These are phyloP conservation scores for Wallacemonas sp. DNA, from an alignment of 208 protist genomes.

Conservation along the genomic window DNA sequence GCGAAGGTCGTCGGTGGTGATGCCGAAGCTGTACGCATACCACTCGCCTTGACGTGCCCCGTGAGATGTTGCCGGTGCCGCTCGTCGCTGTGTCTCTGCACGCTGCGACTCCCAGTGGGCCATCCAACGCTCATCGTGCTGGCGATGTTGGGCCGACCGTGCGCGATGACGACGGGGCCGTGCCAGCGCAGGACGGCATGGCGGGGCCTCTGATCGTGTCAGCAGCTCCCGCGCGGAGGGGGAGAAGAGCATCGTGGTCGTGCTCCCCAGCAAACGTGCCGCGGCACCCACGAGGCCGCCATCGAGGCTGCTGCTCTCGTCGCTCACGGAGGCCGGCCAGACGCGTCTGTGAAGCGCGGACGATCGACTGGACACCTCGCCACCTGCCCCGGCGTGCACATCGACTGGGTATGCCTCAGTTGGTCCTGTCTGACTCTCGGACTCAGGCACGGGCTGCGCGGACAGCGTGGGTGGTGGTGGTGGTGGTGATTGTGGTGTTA, in stretches of 20 bases:
- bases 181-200: no score
- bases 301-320: background rate
- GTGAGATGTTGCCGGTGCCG: background rate
- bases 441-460: no score
- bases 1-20: constrained; percentile 3
- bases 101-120: background rate
- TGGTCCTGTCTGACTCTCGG: no score
- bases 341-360: no score
- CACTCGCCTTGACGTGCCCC: background rate
- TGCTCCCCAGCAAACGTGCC: constrained; percentile 2
- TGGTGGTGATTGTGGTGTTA: no score
- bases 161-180: no score
- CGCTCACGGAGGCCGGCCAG: background rate
- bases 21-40: constrained; percentile 5
- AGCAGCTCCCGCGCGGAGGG: background rate
- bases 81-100: background rate
- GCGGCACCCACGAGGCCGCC: constrained; percentile 6
- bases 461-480: no score
- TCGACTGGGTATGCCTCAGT: no score
- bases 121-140: background rate
- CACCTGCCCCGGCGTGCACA: no score
- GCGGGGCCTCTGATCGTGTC: no score
- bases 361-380: no score
- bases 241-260: constrained; percentile 3
- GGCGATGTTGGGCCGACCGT: background rate